Conservation (phyloP, 2,329 filamentous ascomycete species). For the Fusarium keratoplasticum region DNA sequence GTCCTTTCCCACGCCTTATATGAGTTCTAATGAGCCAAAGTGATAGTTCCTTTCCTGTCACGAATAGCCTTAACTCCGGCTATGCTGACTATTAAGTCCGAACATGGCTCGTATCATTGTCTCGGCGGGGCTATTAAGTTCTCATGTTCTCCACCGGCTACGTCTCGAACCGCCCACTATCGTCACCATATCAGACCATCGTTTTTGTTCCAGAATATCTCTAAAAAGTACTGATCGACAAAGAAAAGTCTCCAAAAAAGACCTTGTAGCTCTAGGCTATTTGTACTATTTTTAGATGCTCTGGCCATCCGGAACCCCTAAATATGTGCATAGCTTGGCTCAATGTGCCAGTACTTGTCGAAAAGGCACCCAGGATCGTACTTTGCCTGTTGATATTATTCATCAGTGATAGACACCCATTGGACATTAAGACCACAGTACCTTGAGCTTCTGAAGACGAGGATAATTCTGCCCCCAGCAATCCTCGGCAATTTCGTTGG, state of each 20-base stretch:
- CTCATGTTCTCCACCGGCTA: no score
- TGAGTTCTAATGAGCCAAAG: not conserved
- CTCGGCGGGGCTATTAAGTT: not conserved
- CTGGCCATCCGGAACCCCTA: not conserved
- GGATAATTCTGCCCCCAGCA: not conserved
- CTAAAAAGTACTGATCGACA: no score
- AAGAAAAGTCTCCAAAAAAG: no score
- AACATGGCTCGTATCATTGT: not conserved
- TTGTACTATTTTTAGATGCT: not conserved
- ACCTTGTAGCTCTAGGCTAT: accelerated
- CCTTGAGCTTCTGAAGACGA: not conserved
- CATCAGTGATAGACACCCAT: not conserved
- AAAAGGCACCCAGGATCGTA: not conserved
- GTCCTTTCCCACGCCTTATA: not conserved
- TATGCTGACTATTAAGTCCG: not conserved
- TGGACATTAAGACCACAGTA: not conserved
- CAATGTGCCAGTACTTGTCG: not conserved
- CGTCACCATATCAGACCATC: not conserved
- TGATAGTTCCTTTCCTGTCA: not conserved
- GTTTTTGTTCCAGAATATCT: not conserved
- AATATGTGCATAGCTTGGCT: not conserved
- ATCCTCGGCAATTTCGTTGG: not conserved
- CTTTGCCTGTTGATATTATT: not conserved
- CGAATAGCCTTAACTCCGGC: not conserved
- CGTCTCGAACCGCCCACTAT: not conserved